Conservation (phyloP, 179 eudicot genomes). For the Beta macrorhiza region DNA sequence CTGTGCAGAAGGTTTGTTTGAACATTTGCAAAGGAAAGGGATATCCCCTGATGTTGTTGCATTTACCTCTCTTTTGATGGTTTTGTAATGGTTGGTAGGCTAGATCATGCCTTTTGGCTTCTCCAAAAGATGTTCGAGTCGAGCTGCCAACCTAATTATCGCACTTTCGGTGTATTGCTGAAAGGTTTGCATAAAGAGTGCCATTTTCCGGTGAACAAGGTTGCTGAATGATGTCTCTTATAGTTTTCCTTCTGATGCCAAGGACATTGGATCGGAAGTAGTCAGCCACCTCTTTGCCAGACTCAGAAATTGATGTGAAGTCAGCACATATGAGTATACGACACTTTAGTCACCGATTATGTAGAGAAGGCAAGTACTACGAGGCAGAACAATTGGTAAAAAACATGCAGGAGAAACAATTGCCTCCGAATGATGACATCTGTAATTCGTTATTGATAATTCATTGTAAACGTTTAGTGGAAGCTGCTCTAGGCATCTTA, state of each 20-base stretch:
- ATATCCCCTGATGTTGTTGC: constrained; percentile 62
- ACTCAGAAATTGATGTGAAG: constrained; percentile 50
- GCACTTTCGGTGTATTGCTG: constrained; percentile 45
- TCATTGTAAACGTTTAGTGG: constrained; percentile 55
- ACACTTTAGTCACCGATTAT: constrained; percentile 47
- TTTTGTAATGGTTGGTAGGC: constrained; percentile 46
- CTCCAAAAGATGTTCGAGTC: constrained; percentile 42
- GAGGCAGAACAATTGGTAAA: constrained; percentile 52
- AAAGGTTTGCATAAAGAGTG: constrained; percentile 56
- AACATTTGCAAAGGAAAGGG: constrained; percentile 53
- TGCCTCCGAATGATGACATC: constrained; percentile 27
- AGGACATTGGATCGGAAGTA: constrained; percentile 31
- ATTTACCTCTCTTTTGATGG: constrained; percentile 65
- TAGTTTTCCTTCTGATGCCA: constrained; percentile 31
- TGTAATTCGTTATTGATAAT: constrained; percentile 42
- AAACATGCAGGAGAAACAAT: too few relatives aligned
- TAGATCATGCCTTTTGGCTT: constrained; percentile 59
- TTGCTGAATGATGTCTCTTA: constrained; percentile 42
- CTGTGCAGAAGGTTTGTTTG: constrained; percentile 53
- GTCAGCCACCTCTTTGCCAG: constrained; percentile 40
- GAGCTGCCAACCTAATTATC: constrained; percentile 54
- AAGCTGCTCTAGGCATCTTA: constrained; percentile 47
- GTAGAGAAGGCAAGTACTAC: constrained; percentile 44
- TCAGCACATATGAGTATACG: constrained; percentile 38
- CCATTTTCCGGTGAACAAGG: constrained; percentile 35